Evolutionary conservation across 2,329 filamentous ascomycete genomes (phyloP).

Genomic region (Pseudocercospora vitis): DNA sequence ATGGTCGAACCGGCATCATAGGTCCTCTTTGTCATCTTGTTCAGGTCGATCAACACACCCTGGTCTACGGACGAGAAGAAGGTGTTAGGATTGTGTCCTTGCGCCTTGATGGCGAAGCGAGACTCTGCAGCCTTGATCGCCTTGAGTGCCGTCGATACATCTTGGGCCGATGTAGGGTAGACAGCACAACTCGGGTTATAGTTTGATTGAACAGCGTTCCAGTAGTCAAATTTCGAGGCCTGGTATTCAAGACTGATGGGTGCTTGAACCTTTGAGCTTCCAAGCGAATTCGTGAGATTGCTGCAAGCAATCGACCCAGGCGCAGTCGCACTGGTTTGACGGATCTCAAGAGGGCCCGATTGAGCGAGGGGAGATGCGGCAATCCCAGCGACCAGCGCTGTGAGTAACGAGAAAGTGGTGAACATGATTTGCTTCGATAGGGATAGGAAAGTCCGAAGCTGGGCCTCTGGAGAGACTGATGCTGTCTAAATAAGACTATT

Average conservation of each 20-base stretch:
- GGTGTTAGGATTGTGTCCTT: slow-evolving; percentile 13
- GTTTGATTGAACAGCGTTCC: slow-evolving; percentile 12
- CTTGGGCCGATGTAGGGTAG: slow-evolving; percentile 13
- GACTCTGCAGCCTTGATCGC: slow-evolving; percentile 6
- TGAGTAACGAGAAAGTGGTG: neutral
- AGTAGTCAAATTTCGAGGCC: slow-evolving; percentile 9
- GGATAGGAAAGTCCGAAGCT: too few relatives aligned
- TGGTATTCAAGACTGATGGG: slow-evolving; percentile 9
- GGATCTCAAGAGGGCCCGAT: neutral
- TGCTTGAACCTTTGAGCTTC: slow-evolving; percentile 6
- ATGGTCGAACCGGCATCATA: slow-evolving; percentile 9
- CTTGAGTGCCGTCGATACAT: slow-evolving; percentile 15
- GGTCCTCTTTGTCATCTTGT: slow-evolving; percentile 11
- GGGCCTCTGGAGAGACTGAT: too few relatives aligned
- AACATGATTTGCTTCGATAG: too few relatives aligned
- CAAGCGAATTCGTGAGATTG: slow-evolving; percentile 1
- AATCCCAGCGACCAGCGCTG: neutral
- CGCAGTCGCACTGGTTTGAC: slow-evolving; percentile 5
- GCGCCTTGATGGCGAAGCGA: slow-evolving; percentile 12
- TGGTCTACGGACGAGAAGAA: slow-evolving; percentile 10
- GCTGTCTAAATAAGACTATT: too few relatives aligned
- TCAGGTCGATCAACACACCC: slow-evolving; percentile 15
- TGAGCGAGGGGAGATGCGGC: neutral
- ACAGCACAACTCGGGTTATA: slow-evolving; percentile 14
- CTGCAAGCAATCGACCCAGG: slow-evolving; percentile 11